phyloP scores from a whole-genome alignment of 129 eudicot species.

The Lactuca sativa region DNA sequence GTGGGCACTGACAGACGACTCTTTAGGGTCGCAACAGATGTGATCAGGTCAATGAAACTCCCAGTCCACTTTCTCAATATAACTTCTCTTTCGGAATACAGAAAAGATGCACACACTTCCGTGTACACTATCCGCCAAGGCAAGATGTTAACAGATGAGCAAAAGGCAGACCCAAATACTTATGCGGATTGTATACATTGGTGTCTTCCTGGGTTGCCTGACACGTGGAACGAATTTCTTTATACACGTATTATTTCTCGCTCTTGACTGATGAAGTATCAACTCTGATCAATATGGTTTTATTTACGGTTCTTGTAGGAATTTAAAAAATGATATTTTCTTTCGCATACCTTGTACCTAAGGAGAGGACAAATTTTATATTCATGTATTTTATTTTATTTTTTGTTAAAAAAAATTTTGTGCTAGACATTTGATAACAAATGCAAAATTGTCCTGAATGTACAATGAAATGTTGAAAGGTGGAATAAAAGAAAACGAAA shows the following conservation, averaged over 20 bases:
- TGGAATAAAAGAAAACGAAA: conserved; percentile 32
- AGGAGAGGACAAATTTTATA: conserved; percentile 21
- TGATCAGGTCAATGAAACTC: conserved; percentile 61
- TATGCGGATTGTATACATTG: conserved; percentile 96
- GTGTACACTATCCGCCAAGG: conserved; percentile 90
- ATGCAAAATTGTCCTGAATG: conserved; percentile 25
- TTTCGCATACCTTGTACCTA: conserved; percentile 38
- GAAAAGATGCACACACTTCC: conserved; percentile 94
- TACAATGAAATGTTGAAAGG: conserved; percentile 39
- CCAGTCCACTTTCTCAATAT: conserved; percentile 83
- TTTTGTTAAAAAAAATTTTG: conserved; percentile 15
- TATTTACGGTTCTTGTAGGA: conserved; percentile 28
- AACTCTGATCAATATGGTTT: conserved; percentile 12
- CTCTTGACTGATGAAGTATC: conserved; percentile 41
- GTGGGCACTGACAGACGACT: conserved; percentile 86
- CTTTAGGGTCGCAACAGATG: conserved; percentile 56
- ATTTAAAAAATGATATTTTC: conserved; percentile 7
- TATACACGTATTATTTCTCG: conserved; percentile 70
- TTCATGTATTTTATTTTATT: conserved; percentile 17
- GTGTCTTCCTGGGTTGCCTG: conserved; percentile 98
- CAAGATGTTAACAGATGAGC: conserved; percentile 69
- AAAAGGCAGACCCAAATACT: conserved; percentile 70
- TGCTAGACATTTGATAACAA: conserved; percentile 21
- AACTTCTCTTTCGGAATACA: conserved; percentile 76
- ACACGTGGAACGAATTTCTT: conserved; percentile 89